phyloP scores from a whole-genome alignment of 306 rosid species.

The Comarum palustre region DNA sequence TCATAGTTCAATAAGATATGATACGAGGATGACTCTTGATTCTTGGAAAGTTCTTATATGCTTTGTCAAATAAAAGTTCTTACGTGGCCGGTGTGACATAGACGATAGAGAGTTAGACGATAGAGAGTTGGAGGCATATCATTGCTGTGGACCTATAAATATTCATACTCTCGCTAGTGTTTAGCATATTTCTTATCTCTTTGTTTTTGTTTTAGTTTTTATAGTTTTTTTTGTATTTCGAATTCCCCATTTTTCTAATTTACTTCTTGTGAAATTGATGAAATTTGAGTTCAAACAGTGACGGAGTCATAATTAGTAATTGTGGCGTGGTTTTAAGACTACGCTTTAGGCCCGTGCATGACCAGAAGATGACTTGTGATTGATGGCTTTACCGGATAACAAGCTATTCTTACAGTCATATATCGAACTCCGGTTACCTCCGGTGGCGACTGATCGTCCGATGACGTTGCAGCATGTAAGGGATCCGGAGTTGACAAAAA shows the following conservation, averaged over 20 bases:
- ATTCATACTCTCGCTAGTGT: not conserved
- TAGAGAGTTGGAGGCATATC: conserved; percentile 7
- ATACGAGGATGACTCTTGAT: not conserved
- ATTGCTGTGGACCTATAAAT: not conserved
- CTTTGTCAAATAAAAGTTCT: not conserved
- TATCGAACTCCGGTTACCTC: not conserved
- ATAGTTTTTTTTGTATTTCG: not conserved
- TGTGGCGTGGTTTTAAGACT: not conserved
- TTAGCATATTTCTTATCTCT: not conserved
- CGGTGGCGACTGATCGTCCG: not conserved
- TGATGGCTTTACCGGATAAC: not conserved
- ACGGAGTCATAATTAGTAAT: not conserved
- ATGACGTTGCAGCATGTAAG: not conserved
- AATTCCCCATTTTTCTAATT: not conserved
- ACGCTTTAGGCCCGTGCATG: not conserved
- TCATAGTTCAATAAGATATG: not conserved
- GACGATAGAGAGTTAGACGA: not conserved
- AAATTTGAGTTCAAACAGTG: not conserved
- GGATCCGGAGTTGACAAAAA: not conserved
- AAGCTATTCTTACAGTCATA: not conserved
- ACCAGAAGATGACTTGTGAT: not conserved
- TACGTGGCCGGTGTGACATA: not conserved
- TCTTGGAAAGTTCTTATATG: not conserved
- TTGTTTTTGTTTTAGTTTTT: not conserved
- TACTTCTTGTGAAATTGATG: not conserved